Evolutionary conservation across 225 moss, liverwort and hornwort genomes (phyloP).

Genomic region (Sphagnum contortum): DNA sequence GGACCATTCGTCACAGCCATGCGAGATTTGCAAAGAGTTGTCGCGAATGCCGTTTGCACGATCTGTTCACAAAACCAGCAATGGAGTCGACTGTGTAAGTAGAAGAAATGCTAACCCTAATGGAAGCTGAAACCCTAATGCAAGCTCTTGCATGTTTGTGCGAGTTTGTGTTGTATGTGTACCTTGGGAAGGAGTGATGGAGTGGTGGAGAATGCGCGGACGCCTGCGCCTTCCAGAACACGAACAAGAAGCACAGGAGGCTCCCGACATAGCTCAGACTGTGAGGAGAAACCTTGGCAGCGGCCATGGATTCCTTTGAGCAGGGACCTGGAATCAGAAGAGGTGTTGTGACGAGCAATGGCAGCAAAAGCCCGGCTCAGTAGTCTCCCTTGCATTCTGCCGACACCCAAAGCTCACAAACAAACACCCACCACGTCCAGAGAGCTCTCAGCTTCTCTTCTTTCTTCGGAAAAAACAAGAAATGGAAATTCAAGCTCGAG

Average conservation of each 20-base stretch:
- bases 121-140: not conserved
- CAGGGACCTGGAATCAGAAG: slow-evolving; percentile 7
- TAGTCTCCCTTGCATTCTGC: slow-evolving; percentile 38
- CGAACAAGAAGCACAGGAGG: not conserved
- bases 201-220: slow-evolving; percentile 21
- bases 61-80: slow-evolving; percentile 3
- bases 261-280: slow-evolving; percentile 10
- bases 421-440: too few relatives aligned
- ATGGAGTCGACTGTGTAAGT: too few relatives aligned
- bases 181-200: slow-evolving; percentile 33
- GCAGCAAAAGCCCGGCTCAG: slow-evolving; percentile 41
- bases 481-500: too few relatives aligned
- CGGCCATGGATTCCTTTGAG: slow-evolving; percentile 2
- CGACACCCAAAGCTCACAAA: too few relatives aligned
- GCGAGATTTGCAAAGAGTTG: slow-evolving; percentile 4
- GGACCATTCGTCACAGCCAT: slow-evolving; percentile 1
- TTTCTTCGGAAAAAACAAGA: too few relatives aligned
- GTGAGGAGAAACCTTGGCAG: slow-evolving; percentile 3
- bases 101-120: not conserved
- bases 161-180: too few relatives aligned
- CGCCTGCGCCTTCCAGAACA: slow-evolving; percentile 14
- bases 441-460: too few relatives aligned
- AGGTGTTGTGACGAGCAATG: slow-evolving; percentile 23
- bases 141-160: not conserved
- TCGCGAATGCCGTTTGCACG: slow-evolving; percentile 5